These are phyloP conservation scores for Botrytis fabae DNA, from an alignment of 2,329 filamentous ascomycete species.

Conservation along the genomic window DNA sequence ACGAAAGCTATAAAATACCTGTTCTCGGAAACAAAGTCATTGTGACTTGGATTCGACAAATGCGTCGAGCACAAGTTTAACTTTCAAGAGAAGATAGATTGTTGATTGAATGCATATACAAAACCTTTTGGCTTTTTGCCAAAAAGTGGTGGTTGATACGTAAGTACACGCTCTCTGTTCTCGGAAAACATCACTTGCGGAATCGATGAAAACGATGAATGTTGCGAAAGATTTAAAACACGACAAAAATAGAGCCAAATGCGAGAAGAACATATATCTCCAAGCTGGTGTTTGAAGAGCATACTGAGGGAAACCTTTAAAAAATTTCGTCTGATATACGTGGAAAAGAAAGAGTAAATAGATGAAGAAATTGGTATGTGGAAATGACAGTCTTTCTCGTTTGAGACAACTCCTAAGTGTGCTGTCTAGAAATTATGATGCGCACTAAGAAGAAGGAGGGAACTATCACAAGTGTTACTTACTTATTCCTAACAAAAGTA, in stretches of 20 bases:
- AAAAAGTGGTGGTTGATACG: not conserved
- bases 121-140: not conserved
- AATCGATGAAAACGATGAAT: not conserved
- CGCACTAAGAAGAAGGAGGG: too few relatives aligned
- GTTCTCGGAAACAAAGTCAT: not conserved
- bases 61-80: not conserved
- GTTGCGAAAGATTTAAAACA: too few relatives aligned
- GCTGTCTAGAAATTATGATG: not conserved
- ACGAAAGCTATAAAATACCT: not conserved
- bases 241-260: too few relatives aligned
- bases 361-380: too few relatives aligned
- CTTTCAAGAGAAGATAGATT: fast-evolving
- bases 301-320: not conserved
- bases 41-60: not conserved
- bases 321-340: too few relatives aligned
- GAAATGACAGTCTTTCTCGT: not conserved
- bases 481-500: not conserved
- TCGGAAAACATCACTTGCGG: not conserved
- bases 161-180: not conserved
- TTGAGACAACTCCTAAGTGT: not conserved
- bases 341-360: not conserved
- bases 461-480: not conserved
- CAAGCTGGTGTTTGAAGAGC: not conserved
- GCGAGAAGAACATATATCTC: not conserved
- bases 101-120: not conserved